Conservation (phyloP, 2,329 filamentous ascomycete species). For the Grosmannia serpens region DNA sequence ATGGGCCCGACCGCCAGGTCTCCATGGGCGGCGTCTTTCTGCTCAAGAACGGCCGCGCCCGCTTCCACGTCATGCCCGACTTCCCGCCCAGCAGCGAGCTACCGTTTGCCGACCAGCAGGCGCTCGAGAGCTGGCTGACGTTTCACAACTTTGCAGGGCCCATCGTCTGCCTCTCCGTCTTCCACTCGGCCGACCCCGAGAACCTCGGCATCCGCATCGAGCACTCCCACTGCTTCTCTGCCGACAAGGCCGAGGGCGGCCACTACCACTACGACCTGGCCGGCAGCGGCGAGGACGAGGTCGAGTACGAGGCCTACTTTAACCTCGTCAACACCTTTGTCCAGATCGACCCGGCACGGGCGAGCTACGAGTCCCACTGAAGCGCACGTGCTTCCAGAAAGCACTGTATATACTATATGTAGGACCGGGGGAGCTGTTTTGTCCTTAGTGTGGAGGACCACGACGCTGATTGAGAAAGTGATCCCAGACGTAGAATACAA, state of each 20-base stretch:
- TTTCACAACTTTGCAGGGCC: slow-evolving; percentile 25
- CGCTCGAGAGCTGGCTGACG: slow-evolving; percentile 26
- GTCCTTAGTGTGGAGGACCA: too few species aligned
- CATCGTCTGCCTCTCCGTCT: slow-evolving; percentile 27
- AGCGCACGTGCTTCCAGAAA: not conserved
- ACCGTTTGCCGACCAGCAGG: slow-evolving; percentile 18
- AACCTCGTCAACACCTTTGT: slow-evolving; percentile 29
- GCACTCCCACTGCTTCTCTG: slow-evolving; percentile 34
- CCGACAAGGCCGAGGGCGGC: slow-evolving; percentile 20
- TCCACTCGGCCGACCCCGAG: slow-evolving; percentile 28
- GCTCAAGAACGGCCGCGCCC: slow-evolving; percentile 23
- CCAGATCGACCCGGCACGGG: slow-evolving; percentile 12
- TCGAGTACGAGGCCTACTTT: slow-evolving; percentile 36
- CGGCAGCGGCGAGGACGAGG: slow-evolving; percentile 13
- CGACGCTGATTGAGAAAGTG: too few species aligned
- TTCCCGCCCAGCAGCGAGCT: slow-evolving; percentile 19
- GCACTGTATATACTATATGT: not conserved
- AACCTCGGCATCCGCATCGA: slow-evolving; percentile 30
- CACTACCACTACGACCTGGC: slow-evolving; percentile 32
- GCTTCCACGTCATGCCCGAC: slow-evolving; percentile 33
- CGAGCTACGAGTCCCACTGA: not conserved
- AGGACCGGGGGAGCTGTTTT: too few species aligned
- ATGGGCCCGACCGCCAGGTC: slow-evolving; percentile 20
- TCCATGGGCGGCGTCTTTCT: slow-evolving; percentile 30
- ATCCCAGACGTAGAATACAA: too few species aligned